Evolutionary conservation across 768 basidiomycete species (phyloP), one percentile per base, ranked within the genome.

Genomic region (Chalciporus sphaerocephalus): DNA sequence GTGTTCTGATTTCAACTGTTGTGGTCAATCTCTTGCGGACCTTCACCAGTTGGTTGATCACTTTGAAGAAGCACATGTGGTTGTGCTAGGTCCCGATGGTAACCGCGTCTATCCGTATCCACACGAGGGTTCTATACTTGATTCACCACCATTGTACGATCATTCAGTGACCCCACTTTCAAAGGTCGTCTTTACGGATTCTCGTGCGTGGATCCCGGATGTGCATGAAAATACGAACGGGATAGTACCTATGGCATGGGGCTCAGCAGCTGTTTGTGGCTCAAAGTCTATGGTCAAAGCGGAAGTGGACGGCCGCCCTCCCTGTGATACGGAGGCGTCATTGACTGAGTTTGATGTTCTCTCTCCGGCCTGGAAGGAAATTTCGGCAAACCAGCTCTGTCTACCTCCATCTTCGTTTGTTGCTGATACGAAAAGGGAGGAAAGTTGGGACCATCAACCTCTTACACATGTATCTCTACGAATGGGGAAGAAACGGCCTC

Each of bases 21-120:
- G 78, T 52, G 72, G 70, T 33, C 61, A 69, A 35, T 57, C 63
- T 17, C 70, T 77, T 23, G 54, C 69, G 5, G 73, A 76, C 60
- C 62, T 78, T 30, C 78, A 79, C 53, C 70, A 68, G 30, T 67
- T 78, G 16, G 64, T 79, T 42, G 73, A 74, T 51, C 80, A 79
- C 49, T 74, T 75, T 40, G 76, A 78, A 50, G 68, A 70, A 52
- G 51, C 60, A 6, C 71, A 70, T 44, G 73, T 70, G 36, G 60
- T 68, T 32, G 60, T 65, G 16, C 38, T 64, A 48, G 55, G 53
- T 34, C 22, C 36, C 3, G 56, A 64, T 43, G 68, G 66, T 30
- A 68, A 64, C 34, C 65, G 60, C 3, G 48, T 68, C 37, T 67
- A 67, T 54, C 70, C 63, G 38, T 9, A 18, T 15, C 20, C 47